Conservation (phyloP, 768 basidiomycete genomes). For the Boletus huronensis region DNA sequence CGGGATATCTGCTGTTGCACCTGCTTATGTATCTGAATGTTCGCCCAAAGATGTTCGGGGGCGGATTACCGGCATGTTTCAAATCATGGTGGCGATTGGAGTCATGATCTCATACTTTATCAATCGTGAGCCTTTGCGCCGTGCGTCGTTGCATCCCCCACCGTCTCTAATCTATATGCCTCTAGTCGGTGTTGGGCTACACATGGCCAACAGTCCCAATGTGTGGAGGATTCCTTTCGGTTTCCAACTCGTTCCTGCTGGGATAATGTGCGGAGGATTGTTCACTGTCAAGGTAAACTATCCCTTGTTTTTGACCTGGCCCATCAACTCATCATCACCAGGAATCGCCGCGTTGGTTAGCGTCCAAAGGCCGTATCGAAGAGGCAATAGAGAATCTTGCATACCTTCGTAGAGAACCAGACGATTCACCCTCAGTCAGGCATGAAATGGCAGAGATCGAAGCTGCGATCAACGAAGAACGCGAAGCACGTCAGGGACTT, state of each 20-base stretch:
- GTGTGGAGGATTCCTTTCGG: constrained; percentile 76
- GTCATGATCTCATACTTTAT: constrained; percentile 85
- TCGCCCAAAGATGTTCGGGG: constrained; percentile 85
- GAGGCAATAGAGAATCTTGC: constrained; percentile 61
- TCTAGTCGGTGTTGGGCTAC: constrained; percentile 57
- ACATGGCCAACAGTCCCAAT: constrained; percentile 43
- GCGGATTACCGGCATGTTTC: constrained; percentile 81
- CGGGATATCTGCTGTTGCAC: constrained; percentile 78
- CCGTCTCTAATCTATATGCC: neutral
- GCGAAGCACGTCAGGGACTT: constrained; percentile 57
- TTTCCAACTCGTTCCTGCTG: constrained; percentile 71
- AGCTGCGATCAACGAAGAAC: constrained; percentile 74
- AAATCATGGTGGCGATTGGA: constrained; percentile 80
- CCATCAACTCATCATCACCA: constrained; percentile 22
- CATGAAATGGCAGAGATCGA: constrained; percentile 78
- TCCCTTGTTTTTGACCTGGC: neutral
- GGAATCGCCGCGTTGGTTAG: constrained; percentile 79
- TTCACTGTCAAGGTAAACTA: constrained; percentile 54
- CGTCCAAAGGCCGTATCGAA: constrained; percentile 52
- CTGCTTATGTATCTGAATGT: constrained; percentile 84
- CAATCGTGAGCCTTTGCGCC: constrained; percentile 50
- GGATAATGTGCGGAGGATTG: constrained; percentile 64
- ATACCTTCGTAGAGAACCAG: constrained; percentile 50
- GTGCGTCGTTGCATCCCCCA: constrained; percentile 1
- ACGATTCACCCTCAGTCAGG: constrained; percentile 43